Base-by-base conservation (phyloP, 345 rosid genomes). In the Erodium maritimum region DNA sequence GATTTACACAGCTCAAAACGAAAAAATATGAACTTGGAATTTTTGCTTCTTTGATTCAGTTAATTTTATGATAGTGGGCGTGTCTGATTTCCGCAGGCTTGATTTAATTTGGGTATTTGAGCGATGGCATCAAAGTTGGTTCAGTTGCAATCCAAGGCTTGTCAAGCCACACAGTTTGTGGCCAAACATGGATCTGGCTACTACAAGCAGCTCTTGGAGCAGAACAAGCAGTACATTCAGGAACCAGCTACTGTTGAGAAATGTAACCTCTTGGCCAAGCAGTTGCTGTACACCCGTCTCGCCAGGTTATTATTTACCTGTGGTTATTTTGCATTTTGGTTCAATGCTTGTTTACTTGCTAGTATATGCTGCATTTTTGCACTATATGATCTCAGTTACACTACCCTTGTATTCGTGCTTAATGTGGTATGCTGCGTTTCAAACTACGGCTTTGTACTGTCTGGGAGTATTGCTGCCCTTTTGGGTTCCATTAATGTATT, bases 271-370 rank as follows among this genome's bases (percentile, higher is more conserved):
- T 66, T 83, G 69, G 70, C 82, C 10, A 82, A 83, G 77, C 88
- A 83, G 55, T 59, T 86, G 71, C 65, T 83, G 16, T 80, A 82
- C 81, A 83, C 95, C 69, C 86, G 86, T 61, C 86, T 84, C 21
- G 87, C 86, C 5, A 84, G 90, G 95, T 87, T 25, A 24, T 0
- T 54, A 4, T 11, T 5, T 23, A 6, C 1, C 37, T 5, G 9
- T 29, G 37, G 4, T 29, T 29, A 29, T 11, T 0, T 2, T 25
- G 33, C 33, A 25, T 25, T 29, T 29, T 29, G 37, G 37, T 29
- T 1, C 9, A 29, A 11, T 29, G 5, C 37, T 29, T 29, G 1
- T 11, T 29, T 29, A 29, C 8, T 1, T 5, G 37, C 9, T 29
- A 11, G 37, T 29, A 29, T 29, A 29, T 5, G 37, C 37, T 11